Conservation (phyloP, 1,284 basidiomycete species). For the Puccinia novopanici region DNA sequence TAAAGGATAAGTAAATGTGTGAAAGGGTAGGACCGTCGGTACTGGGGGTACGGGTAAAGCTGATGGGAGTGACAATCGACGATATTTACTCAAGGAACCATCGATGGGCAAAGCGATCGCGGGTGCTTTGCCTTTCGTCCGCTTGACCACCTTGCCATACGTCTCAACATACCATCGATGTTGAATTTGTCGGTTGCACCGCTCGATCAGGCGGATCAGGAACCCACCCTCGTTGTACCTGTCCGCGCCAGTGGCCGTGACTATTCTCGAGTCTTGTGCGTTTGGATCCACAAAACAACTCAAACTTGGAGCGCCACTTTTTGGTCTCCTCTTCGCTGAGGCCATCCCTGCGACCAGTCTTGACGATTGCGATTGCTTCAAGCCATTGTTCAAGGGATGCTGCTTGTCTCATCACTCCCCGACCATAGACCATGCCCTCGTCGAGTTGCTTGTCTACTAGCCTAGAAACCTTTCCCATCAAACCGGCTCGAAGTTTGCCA, state of each 20-base stretch:
- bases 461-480: too few species aligned
- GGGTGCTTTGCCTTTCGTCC: too few species aligned
- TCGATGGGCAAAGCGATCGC: conserved; percentile 11
- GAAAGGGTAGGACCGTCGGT: too few species aligned
- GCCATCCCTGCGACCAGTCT: conserved; percentile 56
- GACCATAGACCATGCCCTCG: conserved; percentile 61
- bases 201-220: conserved; percentile 65
- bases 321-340: conserved; percentile 56
- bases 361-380: conserved; percentile 60
- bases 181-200: conserved; percentile 64
- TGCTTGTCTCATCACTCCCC: conserved; percentile 60
- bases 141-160: conserved; percentile 59
- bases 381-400: conserved; percentile 64
- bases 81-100: conserved; percentile 55
- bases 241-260: too few species aligned
- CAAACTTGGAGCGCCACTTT: conserved; percentile 61
- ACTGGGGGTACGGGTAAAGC: too few species aligned
- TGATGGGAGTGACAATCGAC: conserved; percentile 59
- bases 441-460: conserved; percentile 65
- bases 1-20: too few species aligned
- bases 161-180: conserved; percentile 64
- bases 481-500: too few species aligned
- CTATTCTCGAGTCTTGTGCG: too few species aligned
- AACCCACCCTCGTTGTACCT: conserved; percentile 64
- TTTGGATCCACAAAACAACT: too few species aligned